Base-by-base conservation (phyloP, 345 rosid species). In the Zanthoxylum bungeanum region DNA sequence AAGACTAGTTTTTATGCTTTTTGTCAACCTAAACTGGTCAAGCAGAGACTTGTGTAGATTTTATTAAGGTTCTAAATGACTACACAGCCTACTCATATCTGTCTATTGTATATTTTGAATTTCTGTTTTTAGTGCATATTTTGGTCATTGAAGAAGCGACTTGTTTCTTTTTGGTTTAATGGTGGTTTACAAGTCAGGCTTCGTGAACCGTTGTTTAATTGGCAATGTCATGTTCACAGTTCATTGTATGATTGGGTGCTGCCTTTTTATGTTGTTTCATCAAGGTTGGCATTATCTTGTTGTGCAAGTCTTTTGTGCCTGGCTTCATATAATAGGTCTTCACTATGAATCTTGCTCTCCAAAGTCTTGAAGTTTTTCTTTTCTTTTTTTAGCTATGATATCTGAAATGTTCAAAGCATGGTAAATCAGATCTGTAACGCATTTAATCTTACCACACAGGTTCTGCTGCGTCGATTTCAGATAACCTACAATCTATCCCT, bases 391-490 rank as follows among this genome's bases (percentile, higher is more conserved):
- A 44, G 4, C 4, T 44, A 44, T 44, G 16, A 44, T 44, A 19
- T 19, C 49, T 44, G 19, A 14, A 44, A 44, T 44, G 1, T 44
- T 14, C 49, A 44, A 12, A 19, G 5, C 56, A 28, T 51, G 61
- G 67, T 63, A n/a, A 19, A 25, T 56, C 25, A 55, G 8, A 5
- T 55, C 12, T 17, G 36, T 40, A 60, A 49, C 52, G 36, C 57
- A 25, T 70, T 64, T 10, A 47, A 24, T 52, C 55, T 71, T 10
- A 36, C 21, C 60, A 25, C 57, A 53, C 86, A 95, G 99, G 93
- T 95, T 75, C 80, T 95, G 70, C 79, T 95, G 75, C 92, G 88
- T 27, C 84, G 97, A 59, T 87, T 92, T 80, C 91, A 95, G 79
- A 86, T 91, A 84, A 85, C 99, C 34, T 87, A 79, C 50, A 95